Evolutionary conservation across 306 rosid genomes (phyloP).

Genomic region (Cicer chorassanicum): DNA sequence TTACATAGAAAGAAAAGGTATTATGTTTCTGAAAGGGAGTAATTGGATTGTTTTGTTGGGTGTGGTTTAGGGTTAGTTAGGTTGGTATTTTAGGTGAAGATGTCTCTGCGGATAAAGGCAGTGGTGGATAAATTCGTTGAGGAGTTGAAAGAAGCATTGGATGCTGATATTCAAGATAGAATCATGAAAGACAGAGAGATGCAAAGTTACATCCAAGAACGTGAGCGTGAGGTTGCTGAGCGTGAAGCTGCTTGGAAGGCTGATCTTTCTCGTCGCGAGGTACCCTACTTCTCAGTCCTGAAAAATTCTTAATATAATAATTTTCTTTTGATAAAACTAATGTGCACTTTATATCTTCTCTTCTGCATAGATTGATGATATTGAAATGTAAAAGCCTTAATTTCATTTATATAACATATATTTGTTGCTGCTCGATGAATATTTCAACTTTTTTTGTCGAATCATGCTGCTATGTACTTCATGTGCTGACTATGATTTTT

Average conservation of each 20-base stretch:
- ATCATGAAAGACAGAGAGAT: conserved; percentile 98
- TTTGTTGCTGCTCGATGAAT: conserved; percentile 22
- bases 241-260: conserved; percentile 99
- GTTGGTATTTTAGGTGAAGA: conserved; percentile 44
- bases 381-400: conserved; percentile 13
- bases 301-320: neutral
- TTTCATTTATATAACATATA: conserved; percentile 2
- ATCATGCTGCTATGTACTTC: neutral
- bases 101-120: conserved; percentile 89
- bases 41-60: conserved; percentile 22
- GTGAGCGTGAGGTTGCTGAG: conserved; percentile 98
- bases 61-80: conserved; percentile 32
- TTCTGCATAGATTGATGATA: neutral
- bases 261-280: conserved; percentile 99
- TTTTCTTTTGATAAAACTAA: neutral
- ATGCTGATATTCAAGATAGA: conserved; percentile 92
- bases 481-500: conserved; percentile 6
- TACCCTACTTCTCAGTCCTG: conserved; percentile 26
- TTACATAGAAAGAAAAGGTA: neutral
- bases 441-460: neutral
- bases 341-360: neutral
- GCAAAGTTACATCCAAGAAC: conserved; percentile 97
- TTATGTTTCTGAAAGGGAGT: neutral
- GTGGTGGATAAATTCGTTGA: conserved; percentile 96
- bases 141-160: conserved; percentile 93